Conservation (phyloP, 306 rosid genomes). For the Pterocarpus macrocarpus region DNA sequence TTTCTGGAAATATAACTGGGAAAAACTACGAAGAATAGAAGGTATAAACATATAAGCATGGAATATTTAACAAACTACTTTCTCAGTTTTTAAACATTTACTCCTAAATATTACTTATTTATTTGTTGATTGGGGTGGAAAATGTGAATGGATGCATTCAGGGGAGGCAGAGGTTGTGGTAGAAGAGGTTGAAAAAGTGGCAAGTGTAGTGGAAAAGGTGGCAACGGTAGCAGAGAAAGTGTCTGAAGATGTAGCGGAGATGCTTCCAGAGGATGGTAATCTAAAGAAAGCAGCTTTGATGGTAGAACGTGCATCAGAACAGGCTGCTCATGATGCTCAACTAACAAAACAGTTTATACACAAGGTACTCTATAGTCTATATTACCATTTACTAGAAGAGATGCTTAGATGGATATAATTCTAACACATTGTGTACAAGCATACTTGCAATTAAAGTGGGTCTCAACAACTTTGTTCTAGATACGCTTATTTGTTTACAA, state of each 20-base stretch:
- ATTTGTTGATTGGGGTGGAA: neutral
- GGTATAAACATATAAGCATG: conserved; percentile 29
- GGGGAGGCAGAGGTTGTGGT: conserved; percentile 61
- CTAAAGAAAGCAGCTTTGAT: conserved; percentile 58
- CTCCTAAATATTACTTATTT: neutral
- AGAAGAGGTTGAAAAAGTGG: conserved; percentile 64
- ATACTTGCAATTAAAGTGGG: no score
- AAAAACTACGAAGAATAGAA: conserved; percentile 47
- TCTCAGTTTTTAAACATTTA: neutral
- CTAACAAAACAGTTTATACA: conserved; percentile 57
- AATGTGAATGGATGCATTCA: conserved; percentile 28
- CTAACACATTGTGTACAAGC: no score
- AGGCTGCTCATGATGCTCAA: conserved; percentile 66
- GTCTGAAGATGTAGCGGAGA: conserved; percentile 58
- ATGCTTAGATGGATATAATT: no score
- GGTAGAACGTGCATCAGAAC: conserved; percentile 59
- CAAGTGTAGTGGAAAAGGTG: conserved; percentile 59
- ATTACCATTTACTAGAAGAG: neutral
- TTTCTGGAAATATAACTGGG: conserved; percentile 48
- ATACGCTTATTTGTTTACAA: no score
- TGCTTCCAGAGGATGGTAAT: conserved; percentile 54
- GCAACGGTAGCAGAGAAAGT: conserved; percentile 62
- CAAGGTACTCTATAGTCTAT: conserved; percentile 54
- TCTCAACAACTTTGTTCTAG: no score
- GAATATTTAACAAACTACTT: neutral